Percentiles rank a stretch among this genome's conserved stretches.
phyloP scores from a whole-genome alignment of 305 asterid species.

The Withania somnifera region DNA sequence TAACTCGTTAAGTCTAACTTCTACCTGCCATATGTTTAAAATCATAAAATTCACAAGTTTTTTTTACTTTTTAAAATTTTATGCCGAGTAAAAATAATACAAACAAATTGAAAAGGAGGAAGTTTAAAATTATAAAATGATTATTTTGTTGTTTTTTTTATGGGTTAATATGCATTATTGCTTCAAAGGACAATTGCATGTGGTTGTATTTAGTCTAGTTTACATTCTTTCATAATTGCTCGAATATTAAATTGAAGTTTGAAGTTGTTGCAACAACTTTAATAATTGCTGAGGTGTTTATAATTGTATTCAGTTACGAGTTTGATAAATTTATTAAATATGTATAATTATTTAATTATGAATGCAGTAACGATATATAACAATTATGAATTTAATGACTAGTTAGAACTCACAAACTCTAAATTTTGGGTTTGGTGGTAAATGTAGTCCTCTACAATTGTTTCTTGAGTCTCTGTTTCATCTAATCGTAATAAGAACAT shows the following conservation, averaged over 20 bases:
- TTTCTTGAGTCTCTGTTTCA: no score
- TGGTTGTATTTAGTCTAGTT: neutral
- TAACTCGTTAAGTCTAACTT: no score
- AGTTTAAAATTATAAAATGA: no score
- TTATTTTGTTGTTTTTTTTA: neutral
- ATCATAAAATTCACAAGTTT: no score
- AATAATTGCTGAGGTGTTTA: neutral
- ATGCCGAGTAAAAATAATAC: no score
- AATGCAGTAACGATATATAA: neutral
- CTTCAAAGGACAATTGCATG: neutral
- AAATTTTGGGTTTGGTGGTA: neutral
- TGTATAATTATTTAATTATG: neutral
- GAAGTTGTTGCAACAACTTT: neutral
- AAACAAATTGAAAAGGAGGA: no score
- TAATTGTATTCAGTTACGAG: neutral
- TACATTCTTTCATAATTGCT: neutral
- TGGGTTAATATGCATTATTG: neutral
- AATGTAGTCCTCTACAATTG: neutral
- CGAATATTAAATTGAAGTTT: neutral
- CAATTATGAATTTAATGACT: neutral
- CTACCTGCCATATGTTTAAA: no score
- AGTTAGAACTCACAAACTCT: no score
- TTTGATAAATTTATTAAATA: neutral
- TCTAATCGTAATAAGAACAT: no score
- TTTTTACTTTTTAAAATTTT: no score